Base-by-base conservation (phyloP, 441 rosid species). In the Euphorbia schlechtendalii region DNA sequence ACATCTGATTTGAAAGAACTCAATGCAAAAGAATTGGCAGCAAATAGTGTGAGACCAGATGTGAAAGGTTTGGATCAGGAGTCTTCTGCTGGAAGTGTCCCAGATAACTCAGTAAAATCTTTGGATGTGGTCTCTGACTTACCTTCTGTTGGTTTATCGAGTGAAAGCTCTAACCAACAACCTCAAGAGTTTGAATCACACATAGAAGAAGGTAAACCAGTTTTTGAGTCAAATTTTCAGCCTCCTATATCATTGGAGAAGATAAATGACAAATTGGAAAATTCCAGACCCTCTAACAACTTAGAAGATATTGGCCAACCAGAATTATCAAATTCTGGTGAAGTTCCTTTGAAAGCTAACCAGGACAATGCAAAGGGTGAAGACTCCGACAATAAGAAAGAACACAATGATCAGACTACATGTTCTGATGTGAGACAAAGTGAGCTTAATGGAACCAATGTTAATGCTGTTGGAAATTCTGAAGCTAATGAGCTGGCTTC, bases 1-100 rank as follows among this genome's bases (percentile, higher is more conserved):
- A 66, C 65, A 58, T 76, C 80, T 61, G 80, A 65, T 71, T 71
- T 65, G 27, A 84, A 74, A 72, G 66, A 76, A 66, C 64, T 70
- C 30, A 74, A 78, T 76, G 73, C 64, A 56, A 57, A 65, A 64
- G 84, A 78, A 71, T 55, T 62, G 28, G 72, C 55, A 53, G 83
- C 66, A 55, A 70, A 71, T 57, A 34, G 63, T 60, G 61, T 69
- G 61, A 57, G 71, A n/a, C 64, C 73, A 28, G 65, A 68, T 56
- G 68, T 71, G 65, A 73, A 74, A 34, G 80, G 71, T 70, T 51
- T 49, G 28, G 78, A 73, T 63, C 72, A 71, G 65, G 61, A 63
- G 66, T 67, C 41, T 18, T 61, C 60, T 69, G 73, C 78, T 66
- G 80, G 52, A 48, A 64, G 71, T 72, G 66, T 45, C 30, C 61